Evolutionary conservation across 768 basidiomycete species (phyloP), one percentile per base, ranked within the genome.

Genomic region (Crucibulum laeve): DNA sequence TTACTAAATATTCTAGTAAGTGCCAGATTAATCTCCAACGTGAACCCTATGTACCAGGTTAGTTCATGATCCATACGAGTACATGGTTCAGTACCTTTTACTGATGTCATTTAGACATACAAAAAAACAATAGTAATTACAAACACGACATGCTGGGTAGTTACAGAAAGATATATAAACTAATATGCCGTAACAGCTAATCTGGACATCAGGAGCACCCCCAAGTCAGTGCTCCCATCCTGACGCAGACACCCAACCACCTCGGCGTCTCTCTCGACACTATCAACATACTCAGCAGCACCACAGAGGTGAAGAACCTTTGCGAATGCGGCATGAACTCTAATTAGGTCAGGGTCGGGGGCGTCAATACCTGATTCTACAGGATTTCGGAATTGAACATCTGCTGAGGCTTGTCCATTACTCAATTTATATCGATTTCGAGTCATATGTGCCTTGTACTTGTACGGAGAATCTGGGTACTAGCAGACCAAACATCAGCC

Each of bases 291-390:
- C 25, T 38, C 32, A 22, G 36, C 51, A n/a, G 38, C 50, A n/a
- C 52, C 50, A 25, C 41, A 45, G 25, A 48, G 28, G 14, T 52
- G 28, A 4, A 52, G 35, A 32, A 54, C 54, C 42, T 48, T 50
- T 10, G 48, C 56, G 44, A 56, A 49, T 23, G 54, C 48, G 14
- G 53, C 53, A 46, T 58, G 56, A 25, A 52, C 23, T 32, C 40
- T 26, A 46, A 58, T 43, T 26, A 50, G 45, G 23, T 45, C 25
- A 7, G 54, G 46, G 25, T 54, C 46, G 1, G 54, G 56, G 10
- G 50, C 39, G 6, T 40, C 43, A 19, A 50, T 23, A 21, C 40
- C 30, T 1, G 46, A 28, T 24, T 50, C 39, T 10, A 26, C 38
- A 26, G 18, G 11, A 40, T 8, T 47, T 47, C 44, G 44, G 14